Evolutionary conservation across 352 stramenopile species (phyloP).

Genomic region (Pythium phragmitis): DNA sequence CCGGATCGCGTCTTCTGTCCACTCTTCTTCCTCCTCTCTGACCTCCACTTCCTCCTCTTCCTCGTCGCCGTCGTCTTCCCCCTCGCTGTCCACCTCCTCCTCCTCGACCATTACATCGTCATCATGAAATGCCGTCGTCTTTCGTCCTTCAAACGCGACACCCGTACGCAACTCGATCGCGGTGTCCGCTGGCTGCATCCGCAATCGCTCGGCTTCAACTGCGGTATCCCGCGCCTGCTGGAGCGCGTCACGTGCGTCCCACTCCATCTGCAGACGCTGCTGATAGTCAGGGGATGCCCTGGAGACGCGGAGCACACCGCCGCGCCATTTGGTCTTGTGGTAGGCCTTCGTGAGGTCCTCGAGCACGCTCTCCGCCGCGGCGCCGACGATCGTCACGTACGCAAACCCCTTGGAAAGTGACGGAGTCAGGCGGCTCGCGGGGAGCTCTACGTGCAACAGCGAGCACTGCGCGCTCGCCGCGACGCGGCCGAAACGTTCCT

Average conservation of each 20-base stretch:
- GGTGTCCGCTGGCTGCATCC: slow-evolving; percentile 1
- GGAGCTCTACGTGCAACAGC: slow-evolving; percentile 45
- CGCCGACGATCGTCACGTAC: slow-evolving; percentile 53
- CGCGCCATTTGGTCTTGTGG: slow-evolving; percentile 74
- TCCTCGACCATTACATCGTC: slow-evolving; percentile 3
- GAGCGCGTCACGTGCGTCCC: slow-evolving; percentile 22
- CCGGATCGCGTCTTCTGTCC: slow-evolving; percentile 20
- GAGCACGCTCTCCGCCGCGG: slow-evolving; percentile 28
- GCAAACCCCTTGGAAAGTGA: slow-evolving; percentile 44
- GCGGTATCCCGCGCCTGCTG: slow-evolving; percentile 15
- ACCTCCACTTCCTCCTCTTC: slow-evolving; percentile 14
- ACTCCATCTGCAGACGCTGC: slow-evolving; percentile 43
- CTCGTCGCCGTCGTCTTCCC: slow-evolving; percentile 13
- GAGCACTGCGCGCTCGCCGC: slow-evolving; percentile 29
- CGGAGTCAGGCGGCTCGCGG: slow-evolving; percentile 23
- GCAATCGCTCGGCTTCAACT: slow-evolving; percentile 1
- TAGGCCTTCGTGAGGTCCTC: slow-evolving; percentile 62
- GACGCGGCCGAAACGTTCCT: slow-evolving; percentile 62
- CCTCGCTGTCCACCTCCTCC: slow-evolving; percentile 13
- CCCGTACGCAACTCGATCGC: slow-evolving; percentile 24
- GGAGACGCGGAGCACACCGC: slow-evolving; percentile 57
- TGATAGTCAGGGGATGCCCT: slow-evolving; percentile 51
- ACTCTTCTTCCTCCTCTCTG: slow-evolving; percentile 21
- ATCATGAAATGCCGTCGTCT: slow-evolving; percentile 29
- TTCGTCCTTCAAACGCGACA: slow-evolving; percentile 31